These are phyloP conservation scores for Scheffersomyces lignicola DNA, from an alignment of 1,139 yeast species.

Conservation along the genomic window DNA sequence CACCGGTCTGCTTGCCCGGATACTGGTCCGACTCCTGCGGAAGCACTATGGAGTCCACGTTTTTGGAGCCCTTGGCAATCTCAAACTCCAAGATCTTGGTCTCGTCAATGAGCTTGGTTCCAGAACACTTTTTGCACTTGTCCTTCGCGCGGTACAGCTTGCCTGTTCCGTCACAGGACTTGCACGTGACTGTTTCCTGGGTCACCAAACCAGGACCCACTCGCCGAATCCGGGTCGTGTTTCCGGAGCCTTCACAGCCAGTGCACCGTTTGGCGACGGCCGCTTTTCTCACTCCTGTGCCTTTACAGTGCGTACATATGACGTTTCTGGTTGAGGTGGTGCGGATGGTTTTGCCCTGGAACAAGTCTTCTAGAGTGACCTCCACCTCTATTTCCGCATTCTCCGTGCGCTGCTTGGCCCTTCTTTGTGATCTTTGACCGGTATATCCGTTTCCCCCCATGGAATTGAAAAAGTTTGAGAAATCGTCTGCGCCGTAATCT, in stretches of 20 bases:
- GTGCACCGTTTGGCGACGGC: slow-evolving; percentile 62
- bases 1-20: slow-evolving; percentile 76
- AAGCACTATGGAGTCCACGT: slow-evolving; percentile 62
- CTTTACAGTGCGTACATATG: slow-evolving; percentile 70
- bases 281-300: slow-evolving; percentile 67
- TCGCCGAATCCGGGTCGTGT: slow-evolving; percentile 56
- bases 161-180: slow-evolving; percentile 74
- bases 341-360: slow-evolving; percentile 77
- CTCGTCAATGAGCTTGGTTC: slow-evolving; percentile 62
- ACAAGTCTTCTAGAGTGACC: slow-evolving; percentile 73
- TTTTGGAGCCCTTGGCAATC: slow-evolving; percentile 68
- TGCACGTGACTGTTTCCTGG: slow-evolving; percentile 63
- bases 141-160: slow-evolving; percentile 62
- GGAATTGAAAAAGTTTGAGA: slow-evolving; percentile 65
- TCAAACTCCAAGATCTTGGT: slow-evolving; percentile 76
- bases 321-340: slow-evolving; percentile 73
- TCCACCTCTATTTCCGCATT: slow-evolving; percentile 68
- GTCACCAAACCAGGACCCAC: slow-evolving; percentile 79
- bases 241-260: slow-evolving; percentile 75
- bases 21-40: slow-evolving; percentile 77
- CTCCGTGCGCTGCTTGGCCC: slow-evolving; percentile 42
- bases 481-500: slow-evolving; percentile 63
- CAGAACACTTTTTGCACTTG: slow-evolving; percentile 75
- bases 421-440: slow-evolving; percentile 12
- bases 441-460: slow-evolving; percentile 32